These are phyloP conservation scores for Mrakia gelida DNA, from an alignment of 768 basidiomycete species.

Conservation along the genomic window DNA sequence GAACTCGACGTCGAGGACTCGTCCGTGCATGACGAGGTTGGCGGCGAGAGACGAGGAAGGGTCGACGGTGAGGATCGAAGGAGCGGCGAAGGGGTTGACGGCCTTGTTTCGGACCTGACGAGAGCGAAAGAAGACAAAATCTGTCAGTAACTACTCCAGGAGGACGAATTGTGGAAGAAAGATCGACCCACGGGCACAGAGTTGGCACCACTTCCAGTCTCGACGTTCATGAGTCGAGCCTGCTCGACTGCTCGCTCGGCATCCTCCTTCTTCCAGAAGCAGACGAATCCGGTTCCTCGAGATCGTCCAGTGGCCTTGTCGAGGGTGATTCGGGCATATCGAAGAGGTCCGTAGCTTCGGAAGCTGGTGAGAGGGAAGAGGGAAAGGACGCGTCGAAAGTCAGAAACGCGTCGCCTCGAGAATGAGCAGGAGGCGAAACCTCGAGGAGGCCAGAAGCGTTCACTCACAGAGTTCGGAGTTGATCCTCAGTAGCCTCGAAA, in stretches of 20 bases:
- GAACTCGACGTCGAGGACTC: slow-evolving; percentile 81
- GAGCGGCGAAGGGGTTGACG: slow-evolving; percentile 69
- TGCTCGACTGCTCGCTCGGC: slow-evolving; percentile 80
- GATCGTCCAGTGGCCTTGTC: slow-evolving; percentile 79
- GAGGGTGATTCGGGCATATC: slow-evolving; percentile 86
- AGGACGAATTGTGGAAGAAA: neutral
- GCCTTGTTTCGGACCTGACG: slow-evolving; percentile 27
- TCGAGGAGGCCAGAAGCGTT: no score
- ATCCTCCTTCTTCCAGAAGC: slow-evolving; percentile 90
- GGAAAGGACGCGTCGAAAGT: neutral
- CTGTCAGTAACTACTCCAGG: neutral
- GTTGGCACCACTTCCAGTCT: slow-evolving; percentile 54
- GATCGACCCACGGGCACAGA: slow-evolving; percentile 39
- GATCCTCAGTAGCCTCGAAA: slow-evolving; percentile 88
- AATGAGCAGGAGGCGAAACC: neutral
- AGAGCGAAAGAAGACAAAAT: neutral
- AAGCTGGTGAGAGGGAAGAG: slow-evolving; percentile 55
- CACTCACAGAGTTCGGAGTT: slow-evolving; percentile 73
- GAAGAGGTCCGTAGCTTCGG: slow-evolving; percentile 82
- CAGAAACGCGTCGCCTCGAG: neutral
- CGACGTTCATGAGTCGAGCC: slow-evolving; percentile 64
- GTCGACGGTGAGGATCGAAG: slow-evolving; percentile 88
- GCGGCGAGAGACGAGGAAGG: slow-evolving; percentile 79
- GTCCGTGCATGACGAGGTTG: slow-evolving; percentile 80
- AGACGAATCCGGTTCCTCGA: slow-evolving; percentile 91